Percentiles rank a stretch among this genome's conserved stretches.
phyloP scores from a whole-genome alignment of 108 stramenopile genomes.

The Licmophora abbreviata region DNA sequence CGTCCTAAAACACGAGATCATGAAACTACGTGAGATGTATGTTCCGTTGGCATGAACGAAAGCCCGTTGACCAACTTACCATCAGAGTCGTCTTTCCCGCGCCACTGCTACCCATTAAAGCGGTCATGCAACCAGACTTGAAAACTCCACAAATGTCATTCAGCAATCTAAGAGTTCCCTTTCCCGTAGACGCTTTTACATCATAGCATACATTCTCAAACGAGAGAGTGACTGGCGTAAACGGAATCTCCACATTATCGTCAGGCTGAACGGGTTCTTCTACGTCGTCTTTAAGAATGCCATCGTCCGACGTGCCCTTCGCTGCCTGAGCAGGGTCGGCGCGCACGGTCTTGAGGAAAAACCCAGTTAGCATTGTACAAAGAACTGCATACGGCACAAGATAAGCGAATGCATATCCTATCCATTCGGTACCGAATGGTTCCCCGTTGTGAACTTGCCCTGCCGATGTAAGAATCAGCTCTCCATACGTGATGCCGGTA shows the following conservation, averaged over 20 bases:
- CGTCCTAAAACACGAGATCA: slow-evolving; percentile 21
- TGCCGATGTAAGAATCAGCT: slow-evolving; percentile 27
- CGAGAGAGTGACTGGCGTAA: slow-evolving; percentile 55
- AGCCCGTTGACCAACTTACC: slow-evolving; percentile 5
- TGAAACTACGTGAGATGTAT: not conserved
- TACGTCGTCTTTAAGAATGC: slow-evolving; percentile 1
- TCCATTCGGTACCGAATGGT: slow-evolving; percentile 45
- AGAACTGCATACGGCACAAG: slow-evolving; percentile 29
- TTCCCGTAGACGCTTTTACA: slow-evolving; percentile 51
- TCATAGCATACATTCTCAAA: slow-evolving; percentile 67
- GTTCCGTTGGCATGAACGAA: not conserved
- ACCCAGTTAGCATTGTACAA: slow-evolving; percentile 26
- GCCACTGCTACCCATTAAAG: slow-evolving; percentile 57
- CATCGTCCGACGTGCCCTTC: slow-evolving; percentile 5
- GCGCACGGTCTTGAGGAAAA: slow-evolving; percentile 14
- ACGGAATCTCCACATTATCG: slow-evolving; percentile 37
- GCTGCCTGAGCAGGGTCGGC: slow-evolving; percentile 7
- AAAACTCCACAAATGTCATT: slow-evolving; percentile 54
- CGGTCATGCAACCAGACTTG: slow-evolving; percentile 54
- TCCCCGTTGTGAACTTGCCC: slow-evolving; percentile 39
- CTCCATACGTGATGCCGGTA: slow-evolving; percentile 8
- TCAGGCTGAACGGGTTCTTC: slow-evolving; percentile 3
- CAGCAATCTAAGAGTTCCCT: slow-evolving; percentile 42
- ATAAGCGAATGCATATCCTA: slow-evolving; percentile 47
- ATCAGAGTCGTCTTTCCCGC: slow-evolving; percentile 47